phyloP scores from a whole-genome alignment of 371 early-diverging fungal genomes.

The Mortierella polycephala region DNA sequence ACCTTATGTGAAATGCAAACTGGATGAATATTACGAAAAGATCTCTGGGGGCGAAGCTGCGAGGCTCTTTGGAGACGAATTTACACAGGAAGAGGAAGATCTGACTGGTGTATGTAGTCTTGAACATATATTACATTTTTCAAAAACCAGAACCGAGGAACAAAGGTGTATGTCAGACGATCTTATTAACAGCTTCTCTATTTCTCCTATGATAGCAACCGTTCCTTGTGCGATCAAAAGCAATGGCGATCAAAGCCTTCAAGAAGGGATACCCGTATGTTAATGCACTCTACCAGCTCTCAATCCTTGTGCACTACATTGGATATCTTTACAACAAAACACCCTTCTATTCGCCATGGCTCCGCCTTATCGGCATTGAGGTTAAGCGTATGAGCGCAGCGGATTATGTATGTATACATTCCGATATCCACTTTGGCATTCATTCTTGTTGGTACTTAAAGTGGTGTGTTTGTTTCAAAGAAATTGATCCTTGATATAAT shows the following conservation, averaged over 20 bases:
- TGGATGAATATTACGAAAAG: conserved; percentile 79
- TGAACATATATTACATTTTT: not conserved
- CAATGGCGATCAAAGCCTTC: conserved; percentile 60
- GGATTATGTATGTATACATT: conserved; percentile 79
- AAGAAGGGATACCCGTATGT: conserved; percentile 74
- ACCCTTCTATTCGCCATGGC: conserved; percentile 82
- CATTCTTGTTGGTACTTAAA: too few relatives aligned
- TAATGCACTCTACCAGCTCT: conserved; percentile 71
- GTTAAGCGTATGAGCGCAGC: conserved; percentile 81
- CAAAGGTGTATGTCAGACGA: too few relatives aligned
- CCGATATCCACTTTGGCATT: not conserved
- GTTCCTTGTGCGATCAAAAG: conserved; percentile 26
- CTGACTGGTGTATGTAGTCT: conserved; percentile 23
- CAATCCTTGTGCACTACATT: conserved; percentile 75
- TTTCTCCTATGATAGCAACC: conserved; percentile 15
- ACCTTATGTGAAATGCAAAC: conserved; percentile 79
- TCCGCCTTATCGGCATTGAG: conserved; percentile 78
- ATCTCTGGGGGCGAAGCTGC: conserved; percentile 75
- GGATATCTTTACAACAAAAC: conserved; percentile 87
- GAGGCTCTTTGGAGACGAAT: conserved; percentile 71
- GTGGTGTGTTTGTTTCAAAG: not conserved
- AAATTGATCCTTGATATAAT: not conserved
- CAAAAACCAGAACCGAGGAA: not conserved
- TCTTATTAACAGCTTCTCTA: not conserved
- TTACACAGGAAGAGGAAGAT: conserved; percentile 54